Evolutionary conservation across 1,139 yeast genomes (phyloP), one percentile per base, ranked within the genome.

Genomic region (Candida tropicalis): DNA sequence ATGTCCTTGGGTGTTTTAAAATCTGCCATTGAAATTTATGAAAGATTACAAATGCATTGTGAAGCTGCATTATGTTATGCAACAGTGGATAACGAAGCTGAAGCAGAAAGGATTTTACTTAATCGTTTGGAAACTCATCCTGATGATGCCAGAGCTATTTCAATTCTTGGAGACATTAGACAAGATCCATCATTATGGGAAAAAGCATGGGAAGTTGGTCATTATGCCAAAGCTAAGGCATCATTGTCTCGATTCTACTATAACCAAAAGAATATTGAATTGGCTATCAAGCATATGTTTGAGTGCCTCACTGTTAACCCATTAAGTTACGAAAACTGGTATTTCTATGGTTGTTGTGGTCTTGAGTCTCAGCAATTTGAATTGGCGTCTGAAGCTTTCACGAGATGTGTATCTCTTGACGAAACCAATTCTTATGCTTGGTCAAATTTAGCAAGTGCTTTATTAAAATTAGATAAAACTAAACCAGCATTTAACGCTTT

Each of bases 41-140:
- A 87, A 58, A 72, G 97, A 49, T 70, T 95, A 42, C 79, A 82
- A 38, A 68, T 89, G 73, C 76, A 81, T 57, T 81, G 87, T 41
- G 98, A 93, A 55, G 87, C 88, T 17, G 98, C 98, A 0, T 68
- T 93, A 47, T 93, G 99, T 68, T 82, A 87, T 56, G 96, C 96
- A 2, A 87, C 96, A 1, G 83, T 83, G 17, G 97, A 90, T 22
- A 83, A 87, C 48, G 90, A 81, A 53, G 66, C 64, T 4, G 77
- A 79, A 47, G 98, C 96, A 0, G 78, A 79, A 45, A 66, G 68
- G 29, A 68, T 90, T 10, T 66, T 95, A 35, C 55, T 72, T 11
- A 64, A 70, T 11, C 77, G 91, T 53, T 65, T 91, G 10, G 66
- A 64, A 16, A 55, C 63, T 4, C 75, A 79, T 52, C 91, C 96